phyloP scores from a whole-genome alignment of 768 basidiomycete genomes.

The Leucosporidium yakuticum region DNA sequence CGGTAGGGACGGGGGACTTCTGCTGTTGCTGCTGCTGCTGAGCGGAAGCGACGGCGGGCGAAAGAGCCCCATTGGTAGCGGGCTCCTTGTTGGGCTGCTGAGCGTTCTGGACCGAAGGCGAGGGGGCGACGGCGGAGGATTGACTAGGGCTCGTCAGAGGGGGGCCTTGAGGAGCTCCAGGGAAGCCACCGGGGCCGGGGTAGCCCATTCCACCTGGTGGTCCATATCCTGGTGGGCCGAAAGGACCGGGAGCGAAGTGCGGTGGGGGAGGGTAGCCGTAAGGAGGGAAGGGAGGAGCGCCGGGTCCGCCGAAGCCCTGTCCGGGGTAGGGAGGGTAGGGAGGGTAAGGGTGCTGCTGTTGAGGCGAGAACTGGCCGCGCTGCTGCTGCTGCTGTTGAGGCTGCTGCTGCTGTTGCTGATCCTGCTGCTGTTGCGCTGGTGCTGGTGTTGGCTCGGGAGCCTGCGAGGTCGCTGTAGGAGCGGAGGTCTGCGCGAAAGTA shows the following conservation, averaged over 20 bases:
- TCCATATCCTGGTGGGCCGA: conserved; percentile 1
- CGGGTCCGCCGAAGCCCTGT: conserved; percentile 1
- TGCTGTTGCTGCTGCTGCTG: conserved; percentile 11
- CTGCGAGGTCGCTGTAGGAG: not conserved
- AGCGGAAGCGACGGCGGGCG: not conserved
- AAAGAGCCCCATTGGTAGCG: not conserved
- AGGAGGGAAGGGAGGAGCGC: conserved; percentile 11
- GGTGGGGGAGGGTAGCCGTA: conserved; percentile 17
- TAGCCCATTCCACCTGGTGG: not conserved
- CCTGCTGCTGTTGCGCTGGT: conserved; percentile 8
- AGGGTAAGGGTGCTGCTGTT: conserved; percentile 13
- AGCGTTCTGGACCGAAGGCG: conserved; percentile 3
- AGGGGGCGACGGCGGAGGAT: conserved; percentile 4
- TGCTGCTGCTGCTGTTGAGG: conserved; percentile 12
- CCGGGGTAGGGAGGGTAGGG: conserved; percentile 10
- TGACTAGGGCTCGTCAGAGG: conserved; percentile 7
- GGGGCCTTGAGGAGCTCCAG: conserved; percentile 3
- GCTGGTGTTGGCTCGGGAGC: conserved; percentile 3
- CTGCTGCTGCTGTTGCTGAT: conserved; percentile 14
- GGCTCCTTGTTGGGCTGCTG: conserved; percentile 10
- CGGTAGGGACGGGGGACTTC: not conserved
- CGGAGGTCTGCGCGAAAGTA: not conserved
- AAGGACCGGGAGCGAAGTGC: conserved; percentile 12
- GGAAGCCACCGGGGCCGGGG: conserved; percentile 4
- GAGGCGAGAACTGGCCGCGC: conserved; percentile 5